Conservation (phyloP, 2,329 filamentous ascomycete genomes). For the Cladophialophora chaetospira region DNA sequence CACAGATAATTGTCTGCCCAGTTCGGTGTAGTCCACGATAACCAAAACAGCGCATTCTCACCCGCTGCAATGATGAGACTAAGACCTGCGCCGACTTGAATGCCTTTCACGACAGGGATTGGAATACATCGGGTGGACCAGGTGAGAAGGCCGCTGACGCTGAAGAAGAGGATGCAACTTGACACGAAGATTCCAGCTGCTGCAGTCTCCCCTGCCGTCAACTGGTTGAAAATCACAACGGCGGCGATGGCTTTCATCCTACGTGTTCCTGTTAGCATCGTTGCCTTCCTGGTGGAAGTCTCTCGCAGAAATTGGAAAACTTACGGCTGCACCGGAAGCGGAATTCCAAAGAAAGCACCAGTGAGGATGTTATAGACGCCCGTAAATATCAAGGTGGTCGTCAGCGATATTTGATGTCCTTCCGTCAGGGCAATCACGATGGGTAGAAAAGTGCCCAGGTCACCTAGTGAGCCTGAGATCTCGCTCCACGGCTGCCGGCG, state of each 20-base stretch:
- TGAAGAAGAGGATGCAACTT: slow-evolving; percentile 72
- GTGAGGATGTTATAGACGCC: slow-evolving; percentile 85
- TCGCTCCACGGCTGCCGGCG: slow-evolving; percentile 65
- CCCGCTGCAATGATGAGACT: slow-evolving; percentile 80
- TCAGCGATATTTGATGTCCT: slow-evolving; percentile 75
- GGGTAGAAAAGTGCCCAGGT: slow-evolving; percentile 85
- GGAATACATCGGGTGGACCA: slow-evolving; percentile 76
- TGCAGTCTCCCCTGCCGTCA: slow-evolving; percentile 71
- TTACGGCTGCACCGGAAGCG: slow-evolving; percentile 89
- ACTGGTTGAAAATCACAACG: slow-evolving; percentile 73
- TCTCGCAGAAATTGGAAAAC: too few species aligned
- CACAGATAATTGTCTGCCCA: slow-evolving; percentile 77
- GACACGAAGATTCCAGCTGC: slow-evolving; percentile 82
- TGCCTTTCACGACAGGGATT: slow-evolving; percentile 87
- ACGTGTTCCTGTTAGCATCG: too few species aligned
- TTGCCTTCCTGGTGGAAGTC: too few species aligned
- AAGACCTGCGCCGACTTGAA: slow-evolving; percentile 88
- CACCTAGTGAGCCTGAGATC: slow-evolving; percentile 84
- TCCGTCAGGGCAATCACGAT: slow-evolving; percentile 83
- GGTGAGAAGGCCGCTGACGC: slow-evolving; percentile 73
- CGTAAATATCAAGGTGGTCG: slow-evolving; percentile 81
- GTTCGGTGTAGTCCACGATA: slow-evolving; percentile 67
- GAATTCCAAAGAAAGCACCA: slow-evolving; percentile 80
- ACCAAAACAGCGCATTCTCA: slow-evolving; percentile 63
- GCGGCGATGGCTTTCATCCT: slow-evolving; percentile 88